Percentiles rank a stretch among this genome's conserved stretches.
Evolutionary conservation across 2,329 filamentous ascomycete genomes (phyloP).

Genomic region (Arthrinium puccinioides): DNA sequence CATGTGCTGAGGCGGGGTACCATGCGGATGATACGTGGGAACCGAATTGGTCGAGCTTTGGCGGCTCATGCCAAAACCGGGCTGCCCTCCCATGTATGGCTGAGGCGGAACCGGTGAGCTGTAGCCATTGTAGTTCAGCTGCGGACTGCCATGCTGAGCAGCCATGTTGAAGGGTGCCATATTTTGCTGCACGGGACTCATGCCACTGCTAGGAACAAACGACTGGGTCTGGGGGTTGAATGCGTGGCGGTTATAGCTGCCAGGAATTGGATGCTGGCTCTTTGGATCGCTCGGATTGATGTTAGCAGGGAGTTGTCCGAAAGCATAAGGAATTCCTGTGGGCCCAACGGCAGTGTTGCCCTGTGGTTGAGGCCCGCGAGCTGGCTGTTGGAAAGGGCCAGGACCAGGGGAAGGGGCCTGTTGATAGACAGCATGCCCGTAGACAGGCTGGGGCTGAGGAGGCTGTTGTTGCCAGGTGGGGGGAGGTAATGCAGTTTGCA

Average conservation of each 20-base stretch:
- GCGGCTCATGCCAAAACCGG: slow-evolving; percentile 47
- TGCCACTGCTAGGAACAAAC: slow-evolving; percentile 64
- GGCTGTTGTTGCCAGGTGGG: slow-evolving; percentile 21
- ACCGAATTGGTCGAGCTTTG: slow-evolving; percentile 50
- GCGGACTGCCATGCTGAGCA: slow-evolving; percentile 44
- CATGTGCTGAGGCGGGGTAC: slow-evolving; percentile 24
- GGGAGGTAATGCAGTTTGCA: slow-evolving; percentile 25
- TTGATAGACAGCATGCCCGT: slow-evolving; percentile 12
- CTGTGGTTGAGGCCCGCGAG: slow-evolving; percentile 12
- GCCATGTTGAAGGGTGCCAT: slow-evolving; percentile 40
- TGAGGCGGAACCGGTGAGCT: slow-evolving; percentile 37
- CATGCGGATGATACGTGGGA: slow-evolving; percentile 38
- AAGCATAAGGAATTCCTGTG: slow-evolving; percentile 57
- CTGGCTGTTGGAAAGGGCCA: slow-evolving; percentile 11
- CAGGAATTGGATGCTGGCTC: slow-evolving; percentile 75
- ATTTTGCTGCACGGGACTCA: slow-evolving; percentile 40
- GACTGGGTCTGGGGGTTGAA: slow-evolving; percentile 95
- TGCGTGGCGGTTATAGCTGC: slow-evolving; percentile 73
- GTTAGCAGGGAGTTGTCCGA: slow-evolving; percentile 68
- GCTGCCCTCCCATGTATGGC: slow-evolving; percentile 32
- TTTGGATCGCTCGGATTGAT: slow-evolving; percentile 64
- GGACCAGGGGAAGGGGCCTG: slow-evolving; percentile 11
- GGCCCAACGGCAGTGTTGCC: slow-evolving; percentile 13
- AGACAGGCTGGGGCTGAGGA: slow-evolving; percentile 4
- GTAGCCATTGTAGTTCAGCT: slow-evolving; percentile 41